Conservation (phyloP, 305 asterid species). For the Ruellia speciosa region DNA sequence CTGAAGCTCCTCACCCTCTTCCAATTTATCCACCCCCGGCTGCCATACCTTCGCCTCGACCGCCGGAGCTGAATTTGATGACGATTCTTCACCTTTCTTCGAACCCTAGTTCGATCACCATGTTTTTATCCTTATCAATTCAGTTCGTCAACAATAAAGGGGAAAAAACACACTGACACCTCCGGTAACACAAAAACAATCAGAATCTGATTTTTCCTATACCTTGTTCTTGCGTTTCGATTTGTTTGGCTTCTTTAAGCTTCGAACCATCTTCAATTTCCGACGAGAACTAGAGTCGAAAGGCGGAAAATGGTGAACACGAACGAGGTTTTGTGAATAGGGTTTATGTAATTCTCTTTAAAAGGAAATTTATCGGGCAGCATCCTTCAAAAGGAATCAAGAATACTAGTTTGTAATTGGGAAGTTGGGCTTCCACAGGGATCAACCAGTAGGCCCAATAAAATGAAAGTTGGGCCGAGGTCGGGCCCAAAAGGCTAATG, state of each 20-base stretch:
- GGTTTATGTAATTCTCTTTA: not conserved
- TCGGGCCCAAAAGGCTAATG: not conserved
- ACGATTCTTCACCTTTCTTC: conserved; percentile 60
- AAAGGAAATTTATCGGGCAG: not conserved
- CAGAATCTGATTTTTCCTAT: not conserved
- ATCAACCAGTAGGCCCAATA: too few species aligned
- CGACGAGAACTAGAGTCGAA: not conserved
- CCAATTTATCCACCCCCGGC: conserved; percentile 79
- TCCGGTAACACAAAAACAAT: not conserved
- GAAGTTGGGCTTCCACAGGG: too few species aligned
- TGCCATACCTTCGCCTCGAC: conserved; percentile 73
- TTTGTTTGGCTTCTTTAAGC: conserved; percentile 54
- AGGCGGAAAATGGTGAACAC: not conserved
- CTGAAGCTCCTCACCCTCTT: conserved; percentile 89
- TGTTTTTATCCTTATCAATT: not conserved
- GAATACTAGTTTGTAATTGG: too few species aligned
- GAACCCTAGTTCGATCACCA: conserved; percentile 27
- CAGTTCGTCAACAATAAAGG: conserved; percentile 7
- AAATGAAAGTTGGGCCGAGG: not conserved
- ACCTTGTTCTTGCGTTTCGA: conserved; percentile 61
- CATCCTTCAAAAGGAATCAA: too few species aligned
- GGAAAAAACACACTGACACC: not conserved
- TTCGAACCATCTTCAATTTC: conserved; percentile 40
- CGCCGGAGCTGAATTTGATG: conserved; percentile 36
- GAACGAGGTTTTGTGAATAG: not conserved